phyloP scores from a whole-genome alignment of 306 rosid genomes.

The Senna siamea region DNA sequence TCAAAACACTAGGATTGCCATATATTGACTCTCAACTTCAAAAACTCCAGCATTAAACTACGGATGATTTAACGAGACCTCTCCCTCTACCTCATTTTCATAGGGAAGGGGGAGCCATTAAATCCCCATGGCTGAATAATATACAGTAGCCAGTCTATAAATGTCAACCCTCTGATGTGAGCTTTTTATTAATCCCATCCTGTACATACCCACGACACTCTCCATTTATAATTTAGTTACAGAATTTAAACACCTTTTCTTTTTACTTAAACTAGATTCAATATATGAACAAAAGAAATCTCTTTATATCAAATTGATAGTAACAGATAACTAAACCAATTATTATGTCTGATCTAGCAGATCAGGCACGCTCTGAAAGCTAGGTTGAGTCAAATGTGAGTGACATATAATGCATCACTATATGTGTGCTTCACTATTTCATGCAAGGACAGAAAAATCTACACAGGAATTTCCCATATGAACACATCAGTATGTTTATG shows the following conservation, averaged over 20 bases:
- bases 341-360: constrained; percentile 11
- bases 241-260: neutral
- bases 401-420: constrained; percentile 19
- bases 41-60: neutral
- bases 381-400: neutral
- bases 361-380: constrained; percentile 2
- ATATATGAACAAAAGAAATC: constrained; percentile 13
- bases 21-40: neutral
- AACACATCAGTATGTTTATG: constrained; percentile 5
- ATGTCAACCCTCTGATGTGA: constrained; percentile 15
- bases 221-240: neutral
- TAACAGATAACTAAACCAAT: neutral
- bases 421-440: constrained; percentile 24
- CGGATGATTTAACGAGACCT: neutral
- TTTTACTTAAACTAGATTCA: neutral
- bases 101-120: neutral
- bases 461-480: constrained; percentile 6
- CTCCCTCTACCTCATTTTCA: neutral
- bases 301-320: constrained; percentile 5
- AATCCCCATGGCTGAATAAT: neutral
- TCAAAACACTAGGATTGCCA: neutral
- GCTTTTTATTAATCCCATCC: neutral
- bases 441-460: constrained; percentile 29
- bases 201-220: neutral
- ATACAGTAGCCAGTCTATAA: constrained; percentile 17